Percentiles rank a stretch among this genome's conserved stretches.
Conservation (phyloP, 2,329 filamentous ascomycete species). For the Tolypocladium tundrense region DNA sequence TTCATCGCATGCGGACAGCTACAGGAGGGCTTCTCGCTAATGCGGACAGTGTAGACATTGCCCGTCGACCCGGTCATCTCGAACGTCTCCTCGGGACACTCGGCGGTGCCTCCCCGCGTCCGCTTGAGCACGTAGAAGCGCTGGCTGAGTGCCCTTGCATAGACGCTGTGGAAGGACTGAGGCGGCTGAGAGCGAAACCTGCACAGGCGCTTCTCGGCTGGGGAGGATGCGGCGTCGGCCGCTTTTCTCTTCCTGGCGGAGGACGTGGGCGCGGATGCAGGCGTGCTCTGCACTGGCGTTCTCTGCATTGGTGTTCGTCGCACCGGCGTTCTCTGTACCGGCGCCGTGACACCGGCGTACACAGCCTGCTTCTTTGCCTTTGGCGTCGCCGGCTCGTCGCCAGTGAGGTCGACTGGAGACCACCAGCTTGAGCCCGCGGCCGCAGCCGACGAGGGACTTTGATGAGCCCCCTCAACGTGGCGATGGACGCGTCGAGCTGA, state of each 20-base stretch:
- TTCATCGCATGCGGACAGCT: constrained; percentile 42
- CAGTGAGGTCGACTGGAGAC: constrained; percentile 2
- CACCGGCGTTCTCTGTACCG: background rate
- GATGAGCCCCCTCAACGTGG: background rate
- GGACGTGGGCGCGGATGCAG: background rate
- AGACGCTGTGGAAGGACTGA: constrained; percentile 23
- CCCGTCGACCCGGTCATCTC: constrained; percentile 54
- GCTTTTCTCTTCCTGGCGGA: constrained; percentile 9
- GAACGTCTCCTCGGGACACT: constrained; percentile 40
- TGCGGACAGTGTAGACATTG: constrained; percentile 51
- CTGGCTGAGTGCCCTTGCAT: constrained; percentile 28
- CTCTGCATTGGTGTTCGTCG: too few relatives aligned
- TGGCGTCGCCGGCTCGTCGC: background rate
- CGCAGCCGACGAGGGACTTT: background rate
- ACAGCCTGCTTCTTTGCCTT: background rate
- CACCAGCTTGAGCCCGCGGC: constrained; percentile 4
- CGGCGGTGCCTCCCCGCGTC: constrained; percentile 19
- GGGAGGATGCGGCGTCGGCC: background rate
- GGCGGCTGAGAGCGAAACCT: constrained; percentile 23
- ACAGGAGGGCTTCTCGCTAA: constrained; percentile 41
- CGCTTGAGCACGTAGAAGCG: constrained; percentile 37
- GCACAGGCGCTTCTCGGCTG: constrained; percentile 24
- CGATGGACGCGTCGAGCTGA: background rate
- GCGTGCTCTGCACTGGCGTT: background rate
- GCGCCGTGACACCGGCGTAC: background rate